Percentiles rank a stretch among this genome's conserved stretches.
These are phyloP conservation scores for Scytalidium lignicola DNA, from an alignment of 2,329 filamentous ascomycete species.

Conservation along the genomic window DNA sequence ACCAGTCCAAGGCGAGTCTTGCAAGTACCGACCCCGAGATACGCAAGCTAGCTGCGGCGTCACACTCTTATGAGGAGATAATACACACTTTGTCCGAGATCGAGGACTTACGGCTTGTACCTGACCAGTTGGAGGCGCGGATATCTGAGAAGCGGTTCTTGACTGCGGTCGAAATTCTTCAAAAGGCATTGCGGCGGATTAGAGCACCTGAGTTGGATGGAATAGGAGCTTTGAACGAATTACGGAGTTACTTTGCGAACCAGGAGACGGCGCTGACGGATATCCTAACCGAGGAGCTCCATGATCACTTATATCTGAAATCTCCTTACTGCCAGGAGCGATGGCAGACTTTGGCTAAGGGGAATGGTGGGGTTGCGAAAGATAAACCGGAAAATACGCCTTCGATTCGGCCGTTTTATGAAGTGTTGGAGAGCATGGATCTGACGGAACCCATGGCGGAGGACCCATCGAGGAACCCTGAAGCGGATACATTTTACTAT, in stretches of 20 bases:
- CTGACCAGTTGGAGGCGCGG: conserved; percentile 85
- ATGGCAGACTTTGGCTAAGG: conserved; percentile 79
- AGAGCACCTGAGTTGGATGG: conserved; percentile 84
- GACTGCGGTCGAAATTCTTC: conserved; percentile 85
- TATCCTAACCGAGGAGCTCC: conserved; percentile 93
- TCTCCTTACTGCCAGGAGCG: conserved; percentile 95
- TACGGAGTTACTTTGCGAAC: conserved; percentile 83
- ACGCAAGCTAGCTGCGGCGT: conserved; percentile 80
- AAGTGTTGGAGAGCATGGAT: conserved; percentile 56
- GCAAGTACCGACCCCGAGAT: conserved; percentile 85
- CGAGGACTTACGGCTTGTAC: conserved; percentile 82
- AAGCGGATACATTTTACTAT: conserved; percentile 93
- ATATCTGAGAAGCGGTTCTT: conserved; percentile 97
- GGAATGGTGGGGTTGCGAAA: conserved; percentile 44
- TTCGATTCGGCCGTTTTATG: conserved; percentile 46
- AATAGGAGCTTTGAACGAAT: conserved; percentile 81
- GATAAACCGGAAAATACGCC: conserved; percentile 41
- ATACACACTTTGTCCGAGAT: conserved; percentile 77
- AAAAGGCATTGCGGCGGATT: conserved; percentile 78
- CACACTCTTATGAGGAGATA: conserved; percentile 86
- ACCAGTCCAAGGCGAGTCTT: conserved; percentile 73
- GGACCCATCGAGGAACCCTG: conserved; percentile 87
- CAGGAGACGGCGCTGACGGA: conserved; percentile 90
- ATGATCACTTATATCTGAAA: conserved; percentile 95
- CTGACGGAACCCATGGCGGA: conserved; percentile 63